phyloP scores from a whole-genome alignment of 106 monocot genomes.

The Posidonia australis region DNA sequence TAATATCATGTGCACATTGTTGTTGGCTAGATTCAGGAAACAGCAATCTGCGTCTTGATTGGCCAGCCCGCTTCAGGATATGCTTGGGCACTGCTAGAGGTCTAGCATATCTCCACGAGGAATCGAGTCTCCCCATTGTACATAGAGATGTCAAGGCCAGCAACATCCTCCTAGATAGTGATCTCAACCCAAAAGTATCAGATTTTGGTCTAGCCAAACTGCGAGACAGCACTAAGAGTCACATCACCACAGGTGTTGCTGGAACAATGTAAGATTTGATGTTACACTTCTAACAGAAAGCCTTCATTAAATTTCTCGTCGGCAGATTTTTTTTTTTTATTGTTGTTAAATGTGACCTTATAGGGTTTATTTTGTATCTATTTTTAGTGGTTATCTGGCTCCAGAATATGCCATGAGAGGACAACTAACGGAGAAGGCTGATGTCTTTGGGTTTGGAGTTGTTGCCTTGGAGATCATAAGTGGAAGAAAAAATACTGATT shows the following conservation, averaged over 20 bases:
- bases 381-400: slow-evolving; percentile 39
- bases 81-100: slow-evolving; percentile 24
- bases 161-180: slow-evolving; percentile 55
- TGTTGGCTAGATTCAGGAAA: too few species aligned
- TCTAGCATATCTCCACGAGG: slow-evolving; percentile 23
- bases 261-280: too few species aligned
- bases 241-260: too few species aligned
- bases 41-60: too few species aligned
- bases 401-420: slow-evolving; percentile 96
- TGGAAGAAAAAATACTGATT: slow-evolving; percentile 56
- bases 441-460: slow-evolving; percentile 86
- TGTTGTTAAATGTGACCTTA: too few species aligned
- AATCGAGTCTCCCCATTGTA: slow-evolving; percentile 42
- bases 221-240: slow-evolving; percentile 21
- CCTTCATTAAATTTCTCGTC: too few species aligned
- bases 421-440: slow-evolving; percentile 81
- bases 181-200: slow-evolving; percentile 28
- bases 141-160: slow-evolving; percentile 33
- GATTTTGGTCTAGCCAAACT: slow-evolving; percentile 53
- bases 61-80: too few species aligned
- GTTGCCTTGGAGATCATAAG: slow-evolving; percentile 54
- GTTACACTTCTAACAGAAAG: too few species aligned
- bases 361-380: too few species aligned
- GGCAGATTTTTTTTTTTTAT: too few species aligned
- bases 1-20: neutral